Conservation (phyloP, 805 yeast genomes). For the Lipomyces yamanashiensis region DNA sequence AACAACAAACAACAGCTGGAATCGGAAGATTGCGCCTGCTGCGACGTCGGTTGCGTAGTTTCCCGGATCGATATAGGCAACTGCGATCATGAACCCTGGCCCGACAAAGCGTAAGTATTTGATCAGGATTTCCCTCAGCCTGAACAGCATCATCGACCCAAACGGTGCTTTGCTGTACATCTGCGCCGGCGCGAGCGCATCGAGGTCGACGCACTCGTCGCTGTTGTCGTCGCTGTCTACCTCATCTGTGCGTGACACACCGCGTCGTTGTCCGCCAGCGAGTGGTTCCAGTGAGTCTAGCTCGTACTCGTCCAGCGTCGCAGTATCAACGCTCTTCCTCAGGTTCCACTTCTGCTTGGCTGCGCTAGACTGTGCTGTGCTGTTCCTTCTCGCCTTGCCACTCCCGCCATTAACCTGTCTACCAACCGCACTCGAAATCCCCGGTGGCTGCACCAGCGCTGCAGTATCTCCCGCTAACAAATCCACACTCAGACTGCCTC, state of each 20-base stretch:
- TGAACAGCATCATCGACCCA: not conserved
- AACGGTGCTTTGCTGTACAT: not conserved
- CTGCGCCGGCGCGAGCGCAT: slow-evolving; percentile 3
- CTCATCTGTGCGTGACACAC: not conserved
- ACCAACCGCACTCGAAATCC: not conserved
- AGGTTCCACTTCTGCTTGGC: not conserved
- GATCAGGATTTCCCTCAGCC: slow-evolving; percentile 33
- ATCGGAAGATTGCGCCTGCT: slow-evolving; percentile 87
- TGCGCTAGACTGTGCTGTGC: not conserved
- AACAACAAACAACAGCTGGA: slow-evolving; percentile 76
- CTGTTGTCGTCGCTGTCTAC: not conserved
- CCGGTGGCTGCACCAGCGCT: not conserved
- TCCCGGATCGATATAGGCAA: slow-evolving; percentile 97
- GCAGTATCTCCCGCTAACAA: slow-evolving; percentile 4
- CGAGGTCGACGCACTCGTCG: slow-evolving; percentile 1
- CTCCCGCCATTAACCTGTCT: not conserved
- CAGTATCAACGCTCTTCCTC: slow-evolving; percentile 10
- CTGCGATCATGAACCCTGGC: slow-evolving; percentile 93
- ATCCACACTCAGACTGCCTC: slow-evolving; percentile 11
- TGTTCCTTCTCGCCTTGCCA: not conserved
- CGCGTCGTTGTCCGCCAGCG: not conserved
- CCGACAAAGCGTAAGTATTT: slow-evolving; percentile 77
- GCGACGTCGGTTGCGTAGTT: slow-evolving; percentile 94
- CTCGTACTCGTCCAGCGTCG: slow-evolving; percentile 13
- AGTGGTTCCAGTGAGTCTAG: slow-evolving; percentile 11